These are phyloP conservation scores for Magnolia changhungtana DNA, from an alignment of 164 flowering plant genomes.

Conservation along the genomic window DNA sequence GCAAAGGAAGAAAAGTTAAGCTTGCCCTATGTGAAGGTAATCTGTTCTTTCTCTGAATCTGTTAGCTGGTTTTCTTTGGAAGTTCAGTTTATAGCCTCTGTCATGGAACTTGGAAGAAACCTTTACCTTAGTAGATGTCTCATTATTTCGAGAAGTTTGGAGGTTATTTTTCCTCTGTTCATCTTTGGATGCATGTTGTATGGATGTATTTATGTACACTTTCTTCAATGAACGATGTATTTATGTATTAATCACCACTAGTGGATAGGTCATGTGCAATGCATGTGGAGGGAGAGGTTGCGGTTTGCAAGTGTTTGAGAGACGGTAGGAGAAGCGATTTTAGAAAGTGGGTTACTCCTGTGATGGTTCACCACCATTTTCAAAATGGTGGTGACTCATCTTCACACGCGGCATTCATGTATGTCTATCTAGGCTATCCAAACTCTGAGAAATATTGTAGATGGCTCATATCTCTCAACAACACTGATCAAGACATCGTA, in stretches of 20 bases:
- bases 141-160: neutral
- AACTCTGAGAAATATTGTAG: no score
- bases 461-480: no score
- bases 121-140: neutral
- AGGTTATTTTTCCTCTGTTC: neutral
- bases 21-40: conserved; percentile 97
- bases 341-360: no score
- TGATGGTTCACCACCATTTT: no score
- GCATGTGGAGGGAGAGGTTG: neutral
- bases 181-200: neutral
- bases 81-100: neutral
- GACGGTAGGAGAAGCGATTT: no score
- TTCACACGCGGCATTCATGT: no score
- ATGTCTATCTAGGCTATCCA: no score
- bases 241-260: no score
- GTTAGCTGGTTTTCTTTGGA: neutral
- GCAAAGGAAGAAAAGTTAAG: conserved; percentile 83
- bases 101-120: no score
- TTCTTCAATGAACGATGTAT: neutral
- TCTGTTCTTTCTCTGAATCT: conserved; percentile 2
- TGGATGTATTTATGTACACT: neutral
- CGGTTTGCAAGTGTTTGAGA: no score
- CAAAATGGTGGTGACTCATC: no score
- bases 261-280: neutral
- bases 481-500: no score